Evolutionary conservation across 2,329 filamentous ascomycete genomes (phyloP).

Genomic region (Scolecobasidium constrictum): DNA sequence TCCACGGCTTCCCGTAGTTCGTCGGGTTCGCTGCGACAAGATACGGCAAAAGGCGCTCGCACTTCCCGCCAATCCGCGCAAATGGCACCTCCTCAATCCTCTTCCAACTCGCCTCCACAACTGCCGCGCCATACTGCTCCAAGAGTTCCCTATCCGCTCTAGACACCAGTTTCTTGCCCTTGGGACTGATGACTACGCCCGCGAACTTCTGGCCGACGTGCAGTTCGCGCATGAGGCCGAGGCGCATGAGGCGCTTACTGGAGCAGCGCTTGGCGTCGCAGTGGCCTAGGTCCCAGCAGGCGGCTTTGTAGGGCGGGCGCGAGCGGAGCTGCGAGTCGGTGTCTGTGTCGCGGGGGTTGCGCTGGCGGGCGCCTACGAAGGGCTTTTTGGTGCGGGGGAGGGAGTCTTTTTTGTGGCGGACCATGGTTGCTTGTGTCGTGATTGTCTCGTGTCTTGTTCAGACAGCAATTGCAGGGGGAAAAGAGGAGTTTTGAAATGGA

Average conservation of each 20-base stretch:
- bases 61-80: constrained; percentile 82
- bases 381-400: constrained; percentile 56
- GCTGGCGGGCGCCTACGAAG: constrained; percentile 45
- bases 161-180: constrained; percentile 76
- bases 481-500: too few relatives aligned
- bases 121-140: constrained; percentile 82
- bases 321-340: neutral
- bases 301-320: constrained; percentile 67
- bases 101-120: constrained; percentile 97
- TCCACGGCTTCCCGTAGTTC: constrained; percentile 94
- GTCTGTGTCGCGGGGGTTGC: constrained; percentile 13
- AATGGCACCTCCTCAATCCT: constrained; percentile 85
- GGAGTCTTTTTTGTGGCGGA: constrained; percentile 90
- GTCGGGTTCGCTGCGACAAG: constrained; percentile 93
- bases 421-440: constrained; percentile 47
- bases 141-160: constrained; percentile 73
- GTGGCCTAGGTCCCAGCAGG: constrained; percentile 95
- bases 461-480: too few relatives aligned
- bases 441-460: too few relatives aligned
- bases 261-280: constrained; percentile 96
- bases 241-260: constrained; percentile 84
- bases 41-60: constrained; percentile 83
- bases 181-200: constrained; percentile 89
- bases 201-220: constrained; percentile 84
- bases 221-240: constrained; percentile 87